These are phyloP conservation scores for Leucosporidium creatinivorum DNA, from an alignment of 768 basidiomycete species.

Conservation along the genomic window DNA sequence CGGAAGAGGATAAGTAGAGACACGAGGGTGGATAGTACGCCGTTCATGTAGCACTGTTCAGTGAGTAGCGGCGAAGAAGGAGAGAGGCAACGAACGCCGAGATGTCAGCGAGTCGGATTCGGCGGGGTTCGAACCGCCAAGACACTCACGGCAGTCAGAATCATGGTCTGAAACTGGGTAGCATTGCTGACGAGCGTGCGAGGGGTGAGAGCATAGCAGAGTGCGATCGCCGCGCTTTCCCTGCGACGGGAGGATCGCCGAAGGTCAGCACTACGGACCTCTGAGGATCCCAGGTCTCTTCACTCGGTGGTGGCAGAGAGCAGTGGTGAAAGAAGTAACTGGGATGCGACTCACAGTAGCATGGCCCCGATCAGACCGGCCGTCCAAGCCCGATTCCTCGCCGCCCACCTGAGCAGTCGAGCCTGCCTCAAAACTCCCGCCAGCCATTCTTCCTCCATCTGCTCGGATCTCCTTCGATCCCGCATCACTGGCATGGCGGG, in stretches of 20 bases:
- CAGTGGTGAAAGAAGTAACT: too few relatives aligned
- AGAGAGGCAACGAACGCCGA: not conserved
- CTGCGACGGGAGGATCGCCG: too few relatives aligned
- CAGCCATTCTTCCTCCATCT: constrained; percentile 6
- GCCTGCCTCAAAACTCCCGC: not conserved
- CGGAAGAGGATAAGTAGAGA: constrained; percentile 29
- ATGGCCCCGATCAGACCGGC: constrained; percentile 7
- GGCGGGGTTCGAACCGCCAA: too few relatives aligned
- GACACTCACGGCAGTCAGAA: not conserved
- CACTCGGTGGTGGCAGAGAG: too few relatives aligned
- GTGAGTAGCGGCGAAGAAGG: too few relatives aligned
- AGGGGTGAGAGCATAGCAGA: not conserved
- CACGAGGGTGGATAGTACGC: constrained; percentile 17
- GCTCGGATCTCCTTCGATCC: not conserved
- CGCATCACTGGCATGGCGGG: not conserved
- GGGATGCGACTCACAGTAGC: not conserved
- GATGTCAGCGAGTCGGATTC: too few relatives aligned
- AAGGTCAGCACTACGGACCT: too few relatives aligned
- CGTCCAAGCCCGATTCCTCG: constrained; percentile 8
- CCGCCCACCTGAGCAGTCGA: constrained; percentile 12
- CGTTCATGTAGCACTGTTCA: constrained; percentile 13
- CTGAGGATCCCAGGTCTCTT: too few relatives aligned
- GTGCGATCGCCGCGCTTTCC: not conserved
- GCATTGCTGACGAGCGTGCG: not conserved
- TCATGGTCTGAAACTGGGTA: not conserved